Evolutionary conservation across 176 grass and related monocot genomes (phyloP).

Genomic region (Carex myosuroides): DNA sequence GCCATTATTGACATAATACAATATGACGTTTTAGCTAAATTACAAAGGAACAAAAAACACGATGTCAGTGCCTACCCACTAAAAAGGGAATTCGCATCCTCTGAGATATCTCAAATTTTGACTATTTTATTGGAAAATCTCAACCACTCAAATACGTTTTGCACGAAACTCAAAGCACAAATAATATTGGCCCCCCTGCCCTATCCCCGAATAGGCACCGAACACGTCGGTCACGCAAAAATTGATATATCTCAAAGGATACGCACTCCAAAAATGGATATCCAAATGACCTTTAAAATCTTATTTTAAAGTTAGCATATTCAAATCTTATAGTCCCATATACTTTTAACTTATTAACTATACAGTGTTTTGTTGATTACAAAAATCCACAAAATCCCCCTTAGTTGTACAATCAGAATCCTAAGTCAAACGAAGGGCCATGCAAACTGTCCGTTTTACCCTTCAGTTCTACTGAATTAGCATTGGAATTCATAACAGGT

Average conservation of each 20-base stretch:
- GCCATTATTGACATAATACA: neutral
- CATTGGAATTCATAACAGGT: neutral
- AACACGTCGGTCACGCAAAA: too few species aligned
- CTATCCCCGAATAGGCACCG: too few species aligned
- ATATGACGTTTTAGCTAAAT: neutral
- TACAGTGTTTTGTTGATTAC: constrained; percentile 2
- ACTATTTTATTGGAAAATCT: too few species aligned
- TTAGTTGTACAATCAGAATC: constrained; percentile 18
- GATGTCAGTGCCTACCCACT: neutral
- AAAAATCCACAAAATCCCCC: neutral
- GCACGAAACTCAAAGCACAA: too few species aligned
- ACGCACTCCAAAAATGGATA: neutral
- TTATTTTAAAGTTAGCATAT: constrained; percentile 19
- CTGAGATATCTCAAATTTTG: too few species aligned
- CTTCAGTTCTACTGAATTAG: constrained; percentile 21
- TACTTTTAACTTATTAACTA: neutral
- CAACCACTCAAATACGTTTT: too few species aligned
- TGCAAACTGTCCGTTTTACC: constrained; percentile 25
- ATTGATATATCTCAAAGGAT: too few species aligned
- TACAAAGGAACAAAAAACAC: neutral
- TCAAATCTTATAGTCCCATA: neutral
- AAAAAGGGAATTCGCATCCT: neutral
- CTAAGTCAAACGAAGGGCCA: constrained; percentile 47
- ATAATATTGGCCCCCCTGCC: too few species aligned
- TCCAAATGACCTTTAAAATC: neutral